Evolutionary conservation across 2,329 filamentous ascomycete genomes (phyloP).

Genomic region (Trichoderma aggressivum): DNA sequence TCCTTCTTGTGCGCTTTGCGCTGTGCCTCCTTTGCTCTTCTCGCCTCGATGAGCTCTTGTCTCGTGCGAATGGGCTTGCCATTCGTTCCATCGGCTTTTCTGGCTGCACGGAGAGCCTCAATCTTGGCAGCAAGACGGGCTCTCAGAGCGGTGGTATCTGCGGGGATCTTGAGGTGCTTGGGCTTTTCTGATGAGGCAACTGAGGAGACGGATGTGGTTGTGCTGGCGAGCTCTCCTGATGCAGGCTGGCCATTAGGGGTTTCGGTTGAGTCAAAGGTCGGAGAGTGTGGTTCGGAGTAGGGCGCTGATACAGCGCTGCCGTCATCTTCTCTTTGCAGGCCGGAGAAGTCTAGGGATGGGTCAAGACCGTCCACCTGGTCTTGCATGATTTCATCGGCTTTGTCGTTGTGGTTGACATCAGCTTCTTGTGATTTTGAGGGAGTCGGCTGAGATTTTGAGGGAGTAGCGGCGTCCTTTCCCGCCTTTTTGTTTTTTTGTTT

Average conservation of each 20-base stretch:
- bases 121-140: constrained; percentile 79
- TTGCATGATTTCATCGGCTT: neutral
- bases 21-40: constrained; percentile 81
- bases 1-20: constrained; percentile 88
- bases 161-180: constrained; percentile 64
- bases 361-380: constrained; percentile 10
- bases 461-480: constrained; percentile 21
- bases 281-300: constrained; percentile 48
- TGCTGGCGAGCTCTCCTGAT: constrained; percentile 49
- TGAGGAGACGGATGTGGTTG: constrained; percentile 67
- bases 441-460: constrained; percentile 22
- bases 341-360: constrained; percentile 29
- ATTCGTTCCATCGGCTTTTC: constrained; percentile 82
- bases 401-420: neutral
- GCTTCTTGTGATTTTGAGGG: constrained; percentile 20
- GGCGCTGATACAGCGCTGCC: constrained; percentile 46
- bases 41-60: constrained; percentile 86
- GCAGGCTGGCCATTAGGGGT: constrained; percentile 38
- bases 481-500: constrained; percentile 26
- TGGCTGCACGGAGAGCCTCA: constrained; percentile 75
- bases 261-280: constrained; percentile 56
- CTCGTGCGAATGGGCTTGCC: constrained; percentile 76
- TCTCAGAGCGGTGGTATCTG: constrained; percentile 71
- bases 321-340: constrained; percentile 41
- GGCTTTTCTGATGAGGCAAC: constrained; percentile 58